Evolutionary conservation across 2,329 filamentous ascomycete genomes (phyloP).

Genomic region (Blastomyces gilchristii): DNA sequence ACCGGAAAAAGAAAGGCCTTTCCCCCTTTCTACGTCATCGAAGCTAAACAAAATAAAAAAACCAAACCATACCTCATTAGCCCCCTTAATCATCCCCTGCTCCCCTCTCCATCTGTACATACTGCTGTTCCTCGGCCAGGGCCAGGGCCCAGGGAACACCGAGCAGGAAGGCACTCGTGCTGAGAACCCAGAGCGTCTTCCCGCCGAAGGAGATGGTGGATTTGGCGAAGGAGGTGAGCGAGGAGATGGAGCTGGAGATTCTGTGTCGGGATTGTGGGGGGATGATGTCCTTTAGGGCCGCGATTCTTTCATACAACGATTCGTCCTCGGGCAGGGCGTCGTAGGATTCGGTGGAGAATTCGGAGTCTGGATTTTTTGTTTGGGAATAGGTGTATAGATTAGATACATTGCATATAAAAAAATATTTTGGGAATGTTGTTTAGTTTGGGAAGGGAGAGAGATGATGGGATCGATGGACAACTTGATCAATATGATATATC

Average conservation of each 20-base stretch:
- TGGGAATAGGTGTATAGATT: not conserved
- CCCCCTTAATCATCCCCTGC: slow-evolving; percentile 88
- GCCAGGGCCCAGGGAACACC: slow-evolving; percentile 90
- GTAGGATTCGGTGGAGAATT: slow-evolving; percentile 72
- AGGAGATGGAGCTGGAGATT: slow-evolving; percentile 49
- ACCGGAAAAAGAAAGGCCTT: too few species aligned
- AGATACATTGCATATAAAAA: not conserved
- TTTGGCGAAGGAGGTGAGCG: slow-evolving; percentile 36
- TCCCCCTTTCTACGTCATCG: not conserved
- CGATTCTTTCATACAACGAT: slow-evolving; percentile 56
- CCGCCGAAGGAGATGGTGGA: slow-evolving; percentile 56
- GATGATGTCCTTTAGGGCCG: slow-evolving; percentile 65
- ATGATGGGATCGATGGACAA: not conserved
- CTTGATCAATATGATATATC: not conserved
- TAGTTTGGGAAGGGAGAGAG: too few species aligned
- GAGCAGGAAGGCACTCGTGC: slow-evolving; percentile 77
- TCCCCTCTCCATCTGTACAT: slow-evolving; percentile 97
- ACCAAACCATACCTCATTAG: slow-evolving; percentile 55
- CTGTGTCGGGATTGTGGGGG: slow-evolving; percentile 61
- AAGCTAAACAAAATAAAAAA: slow-evolving; percentile 2
- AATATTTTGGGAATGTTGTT: not conserved
- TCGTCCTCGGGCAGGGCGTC: slow-evolving; percentile 46
- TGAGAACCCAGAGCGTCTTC: slow-evolving; percentile 82
- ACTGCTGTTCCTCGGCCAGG: slow-evolving; percentile 90
- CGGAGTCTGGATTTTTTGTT: slow-evolving; percentile 50